Evolutionary conservation across 805 yeast species (phyloP), one percentile per base, ranked within the genome.

Genomic region (Saccharomycopsis sp.): DNA sequence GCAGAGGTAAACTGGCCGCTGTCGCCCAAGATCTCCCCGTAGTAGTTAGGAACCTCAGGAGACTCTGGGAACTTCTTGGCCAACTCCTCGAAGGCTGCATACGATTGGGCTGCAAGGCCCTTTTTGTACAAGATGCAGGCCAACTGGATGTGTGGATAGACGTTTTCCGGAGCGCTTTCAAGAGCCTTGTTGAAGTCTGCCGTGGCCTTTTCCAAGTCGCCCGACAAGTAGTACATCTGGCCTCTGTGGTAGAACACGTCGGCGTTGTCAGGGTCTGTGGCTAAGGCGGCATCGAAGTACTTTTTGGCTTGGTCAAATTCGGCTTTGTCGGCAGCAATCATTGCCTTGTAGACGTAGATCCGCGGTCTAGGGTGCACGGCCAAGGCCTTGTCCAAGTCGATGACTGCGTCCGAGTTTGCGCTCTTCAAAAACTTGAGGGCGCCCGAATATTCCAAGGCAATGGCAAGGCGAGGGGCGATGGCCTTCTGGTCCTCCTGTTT

Each of bases 241-340:
- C 96, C 99, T 70, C 87, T 84, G 75, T 94, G 99, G 78, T 94
- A 94, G 77, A 85, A 89, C 64, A 87, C 81, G 68, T 94, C 97
- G 37, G 94, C 84, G 67, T 84, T 82, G 23, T 80, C 74, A 53
- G 92, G 82, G 67, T 89, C 85, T 61, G 87, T 68, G 60, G 77
- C 74, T 60, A 83, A 76, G 20, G 97, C 98, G 56, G 77, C 74
- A 55, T 82, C 81, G 67, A 94, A 91, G 71, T 88, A 91, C 56
- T 74, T 73, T 53, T 76, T 74, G 53, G 95, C 84, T 62, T 81
- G 85, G 18, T 74, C 73, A 57, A 79, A 75, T 46, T 83, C 79
- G 15, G 40, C 20, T 65, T 81, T 81, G 74, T 94, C 99, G 63
- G 96, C 91, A 69, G 80, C 79, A 64, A 91, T 80, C 66, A 90